These are phyloP conservation scores for Tetradesmus obliquus DNA, from an alignment of 139 green algal genomes.

Conservation along the genomic window DNA sequence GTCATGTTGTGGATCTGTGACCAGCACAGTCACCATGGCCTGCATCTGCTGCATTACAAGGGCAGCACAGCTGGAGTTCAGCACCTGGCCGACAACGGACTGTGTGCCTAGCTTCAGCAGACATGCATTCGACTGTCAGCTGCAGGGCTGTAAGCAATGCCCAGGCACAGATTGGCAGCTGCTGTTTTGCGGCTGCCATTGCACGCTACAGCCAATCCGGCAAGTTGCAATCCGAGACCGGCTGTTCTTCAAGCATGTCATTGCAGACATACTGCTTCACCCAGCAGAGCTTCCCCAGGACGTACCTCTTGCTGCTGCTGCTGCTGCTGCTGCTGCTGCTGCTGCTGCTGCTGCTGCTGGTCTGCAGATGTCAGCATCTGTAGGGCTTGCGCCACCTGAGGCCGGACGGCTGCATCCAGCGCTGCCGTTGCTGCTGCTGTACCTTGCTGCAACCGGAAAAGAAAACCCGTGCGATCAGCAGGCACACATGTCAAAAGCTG, in stretches of 20 bases:
- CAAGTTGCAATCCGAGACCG: not conserved
- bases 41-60: not conserved
- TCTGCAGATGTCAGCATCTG: not conserved
- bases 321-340: not conserved
- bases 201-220: not conserved
- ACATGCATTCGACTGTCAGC: not conserved
- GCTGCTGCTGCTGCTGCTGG: not conserved
- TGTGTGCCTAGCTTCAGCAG: not conserved
- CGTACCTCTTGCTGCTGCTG: not conserved
- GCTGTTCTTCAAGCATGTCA: not conserved
- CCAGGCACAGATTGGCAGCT: not conserved
- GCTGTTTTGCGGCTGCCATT: not conserved
- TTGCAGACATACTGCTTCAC: not conserved
- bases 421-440: not conserved
- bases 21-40: conserved; percentile 19
- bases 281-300: not conserved
- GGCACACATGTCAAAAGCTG: not conserved
- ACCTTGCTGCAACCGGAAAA: not conserved
- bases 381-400: conserved; percentile 6
- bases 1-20: not conserved
- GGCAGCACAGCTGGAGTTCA: not conserved
- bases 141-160: not conserved
- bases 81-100: not conserved
- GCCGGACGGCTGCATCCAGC: not conserved
- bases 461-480: not conserved